Evolutionary conservation across 306 rosid species (phyloP).

Genomic region (Cucumis melo): DNA sequence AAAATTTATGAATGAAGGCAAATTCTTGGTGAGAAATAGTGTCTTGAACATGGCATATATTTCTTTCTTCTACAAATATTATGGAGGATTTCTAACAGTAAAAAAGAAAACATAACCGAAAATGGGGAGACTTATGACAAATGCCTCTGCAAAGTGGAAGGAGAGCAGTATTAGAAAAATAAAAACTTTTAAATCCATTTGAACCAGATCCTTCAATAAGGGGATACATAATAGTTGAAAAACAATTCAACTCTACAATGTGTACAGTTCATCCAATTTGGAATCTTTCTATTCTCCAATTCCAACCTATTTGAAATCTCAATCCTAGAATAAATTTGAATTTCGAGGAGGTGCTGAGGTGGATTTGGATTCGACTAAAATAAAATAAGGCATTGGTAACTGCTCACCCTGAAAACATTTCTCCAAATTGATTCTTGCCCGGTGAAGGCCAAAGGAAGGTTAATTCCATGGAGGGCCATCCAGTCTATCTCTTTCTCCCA

Average conservation of each 20-base stretch:
- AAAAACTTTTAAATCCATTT: background rate
- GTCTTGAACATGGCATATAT: background rate
- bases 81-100: background rate
- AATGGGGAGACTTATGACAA: background rate
- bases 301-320: background rate
- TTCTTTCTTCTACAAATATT: background rate
- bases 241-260: background rate
- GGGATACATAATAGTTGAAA: background rate
- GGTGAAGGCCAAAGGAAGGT: conserved; percentile 86
- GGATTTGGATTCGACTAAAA: background rate
- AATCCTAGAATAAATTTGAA: background rate
- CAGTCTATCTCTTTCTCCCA: conserved; percentile 98
- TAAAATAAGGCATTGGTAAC: background rate
- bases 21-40: background rate
- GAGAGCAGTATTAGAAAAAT: background rate
- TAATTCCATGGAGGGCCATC: conserved; percentile 98
- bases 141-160: background rate
- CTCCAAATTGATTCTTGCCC: conserved; percentile 97
- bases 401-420: conserved; percentile 60
- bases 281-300: background rate
- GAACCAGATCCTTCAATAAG: background rate
- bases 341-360: background rate
- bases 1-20: background rate
- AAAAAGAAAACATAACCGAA: background rate
- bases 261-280: background rate